A percentile compares a stretch with the other conserved stretches of the same genome.
Conservation (phyloP, 2,329 filamentous ascomycete genomes). For the Drechslerella coelobrocha region DNA sequence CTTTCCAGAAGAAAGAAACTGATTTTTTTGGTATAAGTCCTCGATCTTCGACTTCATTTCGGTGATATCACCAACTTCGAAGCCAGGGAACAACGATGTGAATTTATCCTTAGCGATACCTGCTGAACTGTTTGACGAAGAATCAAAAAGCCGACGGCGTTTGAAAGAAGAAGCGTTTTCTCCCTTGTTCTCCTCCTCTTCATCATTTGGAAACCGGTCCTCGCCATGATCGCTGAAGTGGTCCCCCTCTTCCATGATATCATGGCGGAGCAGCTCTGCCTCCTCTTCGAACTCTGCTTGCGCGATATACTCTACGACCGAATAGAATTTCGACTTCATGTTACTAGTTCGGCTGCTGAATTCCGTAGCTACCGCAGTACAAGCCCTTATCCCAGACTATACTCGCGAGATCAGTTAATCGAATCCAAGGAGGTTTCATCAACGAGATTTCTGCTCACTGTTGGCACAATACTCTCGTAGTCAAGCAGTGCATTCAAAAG, state of each 20-base stretch:
- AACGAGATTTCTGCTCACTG: conserved; percentile 12
- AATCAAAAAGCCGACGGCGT: conserved; percentile 30
- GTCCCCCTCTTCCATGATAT: conserved; percentile 17
- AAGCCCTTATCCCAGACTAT: conserved; percentile 38
- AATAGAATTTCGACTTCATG: conserved; percentile 24
- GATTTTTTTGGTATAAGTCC: conserved; percentile 8
- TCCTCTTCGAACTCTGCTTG: conserved; percentile 38
- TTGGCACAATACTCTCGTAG: conserved; percentile 38
- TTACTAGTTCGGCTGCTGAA: conserved; percentile 15
- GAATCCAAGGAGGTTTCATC: neutral
- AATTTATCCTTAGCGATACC: conserved; percentile 27
- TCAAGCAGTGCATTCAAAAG: conserved; percentile 33
- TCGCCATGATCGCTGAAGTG: neutral
- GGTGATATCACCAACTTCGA: conserved; percentile 1
- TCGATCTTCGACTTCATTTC: neutral
- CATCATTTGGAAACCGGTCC: conserved; percentile 13
- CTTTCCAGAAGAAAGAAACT: neutral
- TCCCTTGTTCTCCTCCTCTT: conserved; percentile 3
- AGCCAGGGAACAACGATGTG: conserved; percentile 29
- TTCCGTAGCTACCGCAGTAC: conserved; percentile 38
- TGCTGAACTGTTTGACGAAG: neutral
- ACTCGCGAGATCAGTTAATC: neutral
- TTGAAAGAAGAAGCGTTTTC: conserved; percentile 11
- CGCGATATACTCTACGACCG: conserved; percentile 25
- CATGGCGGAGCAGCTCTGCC: conserved; percentile 23